Evolutionary conservation across 108 stramenopile genomes (phyloP).

Genomic region (Cyclotella sp.): DNA sequence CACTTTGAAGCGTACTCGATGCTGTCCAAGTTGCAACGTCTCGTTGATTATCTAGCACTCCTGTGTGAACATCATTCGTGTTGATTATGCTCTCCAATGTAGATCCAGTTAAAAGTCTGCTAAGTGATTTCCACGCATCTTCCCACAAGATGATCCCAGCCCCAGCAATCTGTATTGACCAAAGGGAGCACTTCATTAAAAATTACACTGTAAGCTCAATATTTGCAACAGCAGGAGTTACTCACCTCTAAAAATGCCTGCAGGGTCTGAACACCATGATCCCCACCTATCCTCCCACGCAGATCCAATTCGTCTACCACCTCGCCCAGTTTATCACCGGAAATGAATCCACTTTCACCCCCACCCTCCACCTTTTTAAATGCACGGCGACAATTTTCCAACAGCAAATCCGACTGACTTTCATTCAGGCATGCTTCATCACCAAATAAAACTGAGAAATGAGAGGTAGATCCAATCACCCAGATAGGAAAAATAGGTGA

Average conservation of each 20-base stretch:
- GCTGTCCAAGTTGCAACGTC: not conserved
- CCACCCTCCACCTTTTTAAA: slow-evolving; percentile 73
- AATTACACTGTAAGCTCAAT: not conserved
- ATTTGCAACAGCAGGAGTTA: not conserved
- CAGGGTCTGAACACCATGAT: slow-evolving; percentile 57
- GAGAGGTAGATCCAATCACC: slow-evolving; percentile 82
- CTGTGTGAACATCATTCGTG: slow-evolving; percentile 5
- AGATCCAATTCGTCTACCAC: slow-evolving; percentile 65
- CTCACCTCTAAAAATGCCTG: slow-evolving; percentile 67
- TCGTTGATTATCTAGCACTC: slow-evolving; percentile 34
- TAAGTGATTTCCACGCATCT: slow-evolving; percentile 73
- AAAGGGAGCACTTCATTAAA: not conserved
- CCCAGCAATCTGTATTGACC: slow-evolving; percentile 46
- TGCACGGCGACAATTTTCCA: slow-evolving; percentile 81
- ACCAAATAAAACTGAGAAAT: slow-evolving; percentile 89
- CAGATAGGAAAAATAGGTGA: slow-evolving; percentile 82
- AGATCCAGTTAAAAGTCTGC: slow-evolving; percentile 69
- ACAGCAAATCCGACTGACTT: slow-evolving; percentile 65
- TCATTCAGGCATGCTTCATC: slow-evolving; percentile 64
- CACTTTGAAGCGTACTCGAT: slow-evolving; percentile 37
- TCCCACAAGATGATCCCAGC: slow-evolving; percentile 86
- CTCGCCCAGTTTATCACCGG: slow-evolving; percentile 48
- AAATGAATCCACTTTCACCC: slow-evolving; percentile 80
- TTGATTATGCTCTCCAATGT: slow-evolving; percentile 60
- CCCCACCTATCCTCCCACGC: slow-evolving; percentile 43